Conservation (phyloP, 2,329 filamentous ascomycete genomes). For the Daldinia eschscholtzii region DNA sequence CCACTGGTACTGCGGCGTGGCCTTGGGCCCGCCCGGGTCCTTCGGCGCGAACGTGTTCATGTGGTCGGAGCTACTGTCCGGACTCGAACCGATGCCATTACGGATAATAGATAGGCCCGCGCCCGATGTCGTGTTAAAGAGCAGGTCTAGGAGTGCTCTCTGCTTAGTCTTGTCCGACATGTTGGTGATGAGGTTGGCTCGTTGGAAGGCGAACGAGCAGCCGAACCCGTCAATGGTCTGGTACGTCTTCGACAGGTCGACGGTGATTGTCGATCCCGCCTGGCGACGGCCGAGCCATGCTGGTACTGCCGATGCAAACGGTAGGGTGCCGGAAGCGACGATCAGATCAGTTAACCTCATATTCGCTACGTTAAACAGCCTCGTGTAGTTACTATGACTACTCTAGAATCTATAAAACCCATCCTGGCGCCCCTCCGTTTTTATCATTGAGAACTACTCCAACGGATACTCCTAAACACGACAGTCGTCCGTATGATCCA, state of each 20-base stretch:
- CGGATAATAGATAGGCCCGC: slow-evolving; percentile 61
- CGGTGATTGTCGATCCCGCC: slow-evolving; percentile 52
- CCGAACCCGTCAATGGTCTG: slow-evolving; percentile 63
- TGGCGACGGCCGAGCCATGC: slow-evolving; percentile 45
- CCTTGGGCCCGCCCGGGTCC: slow-evolving; percentile 54
- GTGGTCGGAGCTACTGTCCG: slow-evolving; percentile 56
- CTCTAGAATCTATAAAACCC: neutral
- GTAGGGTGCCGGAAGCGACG: slow-evolving; percentile 35
- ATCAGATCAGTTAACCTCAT: slow-evolving; percentile 45
- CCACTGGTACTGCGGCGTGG: slow-evolving; percentile 56
- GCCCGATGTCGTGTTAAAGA: slow-evolving; percentile 60
- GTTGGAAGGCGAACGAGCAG: slow-evolving; percentile 60
- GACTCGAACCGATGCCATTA: slow-evolving; percentile 60
- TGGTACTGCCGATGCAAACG: slow-evolving; percentile 42
- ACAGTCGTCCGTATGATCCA: slow-evolving; percentile 14
- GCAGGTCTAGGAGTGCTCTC: slow-evolving; percentile 57
- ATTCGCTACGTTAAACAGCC: slow-evolving; percentile 8
- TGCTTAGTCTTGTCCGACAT: slow-evolving; percentile 56
- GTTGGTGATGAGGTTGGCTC: slow-evolving; percentile 59
- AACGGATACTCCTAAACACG: slow-evolving; percentile 4
- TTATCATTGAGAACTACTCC: slow-evolving; percentile 24
- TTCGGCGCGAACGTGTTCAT: slow-evolving; percentile 57
- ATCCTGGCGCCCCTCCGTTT: slow-evolving; percentile 10
- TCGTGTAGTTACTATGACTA: neutral
- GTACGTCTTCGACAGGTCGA: slow-evolving; percentile 58